Evolutionary conservation across 2,329 filamentous ascomycete species (phyloP), one percentile per base, ranked within the genome.

Genomic region (Atkinsonella hypoxylon): DNA sequence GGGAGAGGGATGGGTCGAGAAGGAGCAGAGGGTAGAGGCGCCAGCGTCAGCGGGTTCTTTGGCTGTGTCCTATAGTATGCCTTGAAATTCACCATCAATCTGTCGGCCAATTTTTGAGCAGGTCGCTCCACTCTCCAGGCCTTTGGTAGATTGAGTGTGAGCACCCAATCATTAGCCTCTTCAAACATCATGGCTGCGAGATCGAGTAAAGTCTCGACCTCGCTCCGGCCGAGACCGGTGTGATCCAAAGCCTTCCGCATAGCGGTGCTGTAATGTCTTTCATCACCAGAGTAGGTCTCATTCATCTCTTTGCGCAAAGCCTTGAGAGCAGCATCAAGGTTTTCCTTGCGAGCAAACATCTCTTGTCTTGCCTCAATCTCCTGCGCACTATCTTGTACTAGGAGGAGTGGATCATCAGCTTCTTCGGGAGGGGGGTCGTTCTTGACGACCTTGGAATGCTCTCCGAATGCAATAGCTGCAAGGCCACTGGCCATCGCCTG

Each of bases 261-360:
- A 7, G 70, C 69, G 10, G 62, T 68, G 49, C 66, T 68, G 50
- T 71, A 66, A 42, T 69, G 64, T 30, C 63, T 56, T 49, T 70
- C 64, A 18, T 71, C 64, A 4, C 61, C 59, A 3, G 56, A 58
- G 46, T 69, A 73, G 1, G 64, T 69, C 53, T 70, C 66, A 10
- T 71, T 66, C 68, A 73, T 70, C 56, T 73, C 70, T 54, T 62
- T 67, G 44, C 66, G 65, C 49, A 73, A 50, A 10, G 70, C 70
- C 50, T 63, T 68, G 18, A 73, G 62, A 36, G 85, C 76, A 41
- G 77, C 72, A 47, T 78, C 73, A 20, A 81, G 67, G 59, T 88
- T 82, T 58, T 78, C 75, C 56, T 81, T 81, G 56, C 79, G 78
- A 52, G 79, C 77, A 64, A 82, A 83, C 70, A 81, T 78, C 60